A percentile compares a stretch with the other conserved stretches of the same genome.
Conservation (phyloP, 2,329 filamentous ascomycete genomes). For the Colletotrichum sp. region DNA sequence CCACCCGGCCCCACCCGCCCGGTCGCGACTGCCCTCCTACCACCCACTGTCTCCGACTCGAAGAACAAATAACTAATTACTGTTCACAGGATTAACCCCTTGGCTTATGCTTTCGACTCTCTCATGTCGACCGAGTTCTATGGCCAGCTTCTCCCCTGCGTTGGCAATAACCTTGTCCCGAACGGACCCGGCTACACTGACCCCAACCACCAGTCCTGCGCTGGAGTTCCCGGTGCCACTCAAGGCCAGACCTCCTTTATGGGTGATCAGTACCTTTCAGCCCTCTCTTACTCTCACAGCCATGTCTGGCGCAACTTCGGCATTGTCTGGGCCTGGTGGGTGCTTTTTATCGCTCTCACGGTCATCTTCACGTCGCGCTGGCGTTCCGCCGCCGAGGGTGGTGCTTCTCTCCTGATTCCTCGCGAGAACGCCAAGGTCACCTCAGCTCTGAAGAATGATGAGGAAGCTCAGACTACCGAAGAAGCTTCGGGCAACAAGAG, state of each 20-base stretch:
- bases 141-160: conserved; percentile 55
- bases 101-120: conserved; percentile 73
- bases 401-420: conserved; percentile 64
- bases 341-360: conserved; percentile 61
- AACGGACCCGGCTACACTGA: conserved; percentile 52
- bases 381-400: conserved; percentile 56
- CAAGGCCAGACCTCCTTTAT: conserved; percentile 52
- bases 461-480: conserved; percentile 47
- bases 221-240: conserved; percentile 61
- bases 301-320: conserved; percentile 67
- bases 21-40: too few relatives aligned
- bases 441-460: conserved; percentile 41
- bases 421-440: conserved; percentile 57
- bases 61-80: too few relatives aligned
- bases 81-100: conserved; percentile 29
- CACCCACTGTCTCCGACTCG: too few relatives aligned
- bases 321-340: conserved; percentile 69
- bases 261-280: conserved; percentile 63
- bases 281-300: conserved; percentile 55
- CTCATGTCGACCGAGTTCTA: conserved; percentile 76
- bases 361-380: conserved; percentile 62
- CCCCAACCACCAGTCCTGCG: conserved; percentile 52
- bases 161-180: conserved; percentile 54
- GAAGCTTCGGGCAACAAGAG: conserved; percentile 28
- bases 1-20: too few relatives aligned